Base-by-base conservation (phyloP, 192 early-diverging fungal species). In the Geranomyces variabilis region DNA sequence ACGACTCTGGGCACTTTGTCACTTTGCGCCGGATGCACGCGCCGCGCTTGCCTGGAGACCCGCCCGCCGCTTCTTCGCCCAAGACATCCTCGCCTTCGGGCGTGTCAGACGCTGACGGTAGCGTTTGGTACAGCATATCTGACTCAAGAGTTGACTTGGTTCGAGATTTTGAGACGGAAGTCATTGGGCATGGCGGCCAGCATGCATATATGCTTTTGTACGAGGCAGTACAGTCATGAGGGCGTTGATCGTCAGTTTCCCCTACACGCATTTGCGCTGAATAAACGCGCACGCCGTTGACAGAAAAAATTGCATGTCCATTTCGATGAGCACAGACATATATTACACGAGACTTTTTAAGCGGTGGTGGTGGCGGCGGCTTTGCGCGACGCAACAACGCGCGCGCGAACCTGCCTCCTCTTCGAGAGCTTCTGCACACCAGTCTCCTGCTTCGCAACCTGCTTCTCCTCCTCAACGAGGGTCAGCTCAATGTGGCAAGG, bases 401-500 rank as follows among this genome's bases (percentile, higher is more conserved):
- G 36, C 34, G 55, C 59, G 70, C 75, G 69, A 33, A 75, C 63
- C 46, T 79, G 70, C 47, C 74, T 58, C 70, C 65, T 78, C 74
- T 78, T 81, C 59, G 68, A 71, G 60, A 77, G 61, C 75, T 74
- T 82, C 45, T 51, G 59, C 28, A 79, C 75, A 30, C 31, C 55
- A 28, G 59, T 69, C 53, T 75, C 72, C 45, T 73, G 81, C 85
- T 87, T 89, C 82, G 91, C 91, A 71, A 96, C 93, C 74, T 84
- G 85, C 85, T 91, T 89, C 73, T 88, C 87, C 83, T 92, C 90
- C 87, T 98, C 95, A 70, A 90, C 86, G 78, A 94, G 87, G 75
- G 93, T 93, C 66, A 98, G 83, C 90, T 98, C 96, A 76, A 96
- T 90, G 89, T 98, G 95, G 83, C 92, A 95, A 53, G 95, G 96